These are phyloP conservation scores for Vanilla planifolia DNA, from an alignment of 106 monocot species.

Conservation along the genomic window DNA sequence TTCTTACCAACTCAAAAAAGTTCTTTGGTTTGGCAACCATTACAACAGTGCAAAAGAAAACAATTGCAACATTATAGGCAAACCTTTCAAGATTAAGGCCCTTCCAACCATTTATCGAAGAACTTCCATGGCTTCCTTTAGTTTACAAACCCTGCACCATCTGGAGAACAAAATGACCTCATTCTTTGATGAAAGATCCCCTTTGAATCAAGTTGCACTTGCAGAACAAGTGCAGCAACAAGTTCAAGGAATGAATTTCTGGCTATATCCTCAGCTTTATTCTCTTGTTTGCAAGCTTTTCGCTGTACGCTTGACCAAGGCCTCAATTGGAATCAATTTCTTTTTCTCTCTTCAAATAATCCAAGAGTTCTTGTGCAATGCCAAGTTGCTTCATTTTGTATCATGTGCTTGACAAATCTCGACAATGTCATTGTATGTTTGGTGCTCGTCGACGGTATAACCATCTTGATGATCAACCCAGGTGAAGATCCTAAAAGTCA, in stretches of 20 bases:
- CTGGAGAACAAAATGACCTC: constrained; percentile 88
- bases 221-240: constrained; percentile 77
- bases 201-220: constrained; percentile 70
- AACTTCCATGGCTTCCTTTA: constrained; percentile 72
- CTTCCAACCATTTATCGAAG: constrained; percentile 79
- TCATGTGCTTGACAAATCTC: constrained; percentile 79
- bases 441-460: constrained; percentile 49
- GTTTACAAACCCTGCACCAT: constrained; percentile 85
- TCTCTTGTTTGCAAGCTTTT: constrained; percentile 65
- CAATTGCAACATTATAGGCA: constrained; percentile 80
- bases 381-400: constrained; percentile 79
- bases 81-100: constrained; percentile 75
- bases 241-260: constrained; percentile 72
- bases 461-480: constrained; percentile 64
- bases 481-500: constrained; percentile 89
- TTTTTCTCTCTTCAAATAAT: constrained; percentile 65
- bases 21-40: constrained; percentile 76
- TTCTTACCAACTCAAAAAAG: constrained; percentile 90
- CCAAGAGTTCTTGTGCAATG: constrained; percentile 67
- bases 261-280: constrained; percentile 55
- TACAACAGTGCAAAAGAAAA: constrained; percentile 64
- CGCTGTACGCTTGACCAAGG: constrained; percentile 42
- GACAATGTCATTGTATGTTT: constrained; percentile 69
- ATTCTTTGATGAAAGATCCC: constrained; percentile 52
- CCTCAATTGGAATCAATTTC: constrained; percentile 45